Evolutionary conservation across 2,329 filamentous ascomycete species (phyloP).

Genomic region (Botrytis paeoniae): DNA sequence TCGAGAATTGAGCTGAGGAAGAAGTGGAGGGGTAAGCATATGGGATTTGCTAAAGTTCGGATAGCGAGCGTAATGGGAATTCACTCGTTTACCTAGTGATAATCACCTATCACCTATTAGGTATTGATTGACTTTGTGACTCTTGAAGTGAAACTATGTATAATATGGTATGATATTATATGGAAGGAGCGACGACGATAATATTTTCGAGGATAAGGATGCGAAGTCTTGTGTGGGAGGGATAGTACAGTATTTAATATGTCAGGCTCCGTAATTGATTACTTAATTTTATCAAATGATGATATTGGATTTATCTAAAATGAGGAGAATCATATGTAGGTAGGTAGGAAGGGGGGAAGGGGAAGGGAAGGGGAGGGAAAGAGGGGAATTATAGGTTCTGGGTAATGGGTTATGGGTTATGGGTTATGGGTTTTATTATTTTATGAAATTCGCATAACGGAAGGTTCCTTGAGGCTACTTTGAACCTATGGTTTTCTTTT

Average conservation of each 20-base stretch:
- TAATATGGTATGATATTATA: neutral
- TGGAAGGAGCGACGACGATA: neutral
- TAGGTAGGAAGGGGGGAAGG: neutral
- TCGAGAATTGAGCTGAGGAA: slow-evolving; percentile 6
- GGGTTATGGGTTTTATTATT: neutral
- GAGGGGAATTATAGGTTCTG: neutral
- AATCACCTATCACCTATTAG: neutral
- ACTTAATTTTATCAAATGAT: neutral
- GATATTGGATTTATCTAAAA: neutral
- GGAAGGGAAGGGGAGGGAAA: neutral
- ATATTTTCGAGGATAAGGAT: neutral
- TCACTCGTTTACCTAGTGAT: neutral
- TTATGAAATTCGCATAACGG: slow-evolving; percentile 1
- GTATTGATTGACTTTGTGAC: neutral
- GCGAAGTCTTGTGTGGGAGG: neutral
- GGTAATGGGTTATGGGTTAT: neutral
- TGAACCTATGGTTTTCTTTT: neutral
- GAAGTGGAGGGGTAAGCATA: slow-evolving; percentile 14
- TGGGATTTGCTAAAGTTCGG: slow-evolving; percentile 9
- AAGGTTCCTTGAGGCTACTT: neutral
- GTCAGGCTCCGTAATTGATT: neutral
- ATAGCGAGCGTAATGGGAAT: slow-evolving; percentile 30
- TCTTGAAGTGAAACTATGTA: neutral
- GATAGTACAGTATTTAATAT: neutral
- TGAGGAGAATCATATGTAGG: neutral